phyloP scores from a whole-genome alignment of 345 rosid genomes.

The Psidium guajava region DNA sequence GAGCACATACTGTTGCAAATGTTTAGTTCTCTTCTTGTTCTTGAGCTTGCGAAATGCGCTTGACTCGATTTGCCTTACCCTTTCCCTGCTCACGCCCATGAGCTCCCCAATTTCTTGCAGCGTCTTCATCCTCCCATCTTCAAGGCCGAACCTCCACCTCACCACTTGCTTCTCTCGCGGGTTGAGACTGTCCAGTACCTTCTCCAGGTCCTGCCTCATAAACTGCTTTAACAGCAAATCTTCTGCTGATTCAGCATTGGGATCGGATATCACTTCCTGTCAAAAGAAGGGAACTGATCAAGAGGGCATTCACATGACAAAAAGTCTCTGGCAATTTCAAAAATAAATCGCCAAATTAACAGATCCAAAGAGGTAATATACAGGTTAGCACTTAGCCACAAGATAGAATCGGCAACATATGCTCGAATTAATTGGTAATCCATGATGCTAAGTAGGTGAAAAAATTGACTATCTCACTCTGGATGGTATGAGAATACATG shows the following conservation, averaged over 20 bases:
- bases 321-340: background rate
- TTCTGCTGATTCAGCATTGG: constrained; percentile 70
- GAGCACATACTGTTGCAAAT: constrained; percentile 38
- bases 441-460: background rate
- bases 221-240: constrained; percentile 55
- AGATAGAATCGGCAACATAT: background rate
- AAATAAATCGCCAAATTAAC: background rate
- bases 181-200: constrained; percentile 60
- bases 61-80: constrained; percentile 80
- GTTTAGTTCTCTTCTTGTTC: constrained; percentile 66
- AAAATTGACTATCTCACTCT: background rate
- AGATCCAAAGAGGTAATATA: background rate
- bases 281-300: background rate
- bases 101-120: constrained; percentile 89
- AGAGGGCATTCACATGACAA: background rate
- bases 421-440: background rate
- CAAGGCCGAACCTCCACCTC: constrained; percentile 84
- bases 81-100: constrained; percentile 84
- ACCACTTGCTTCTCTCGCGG: constrained; percentile 73
- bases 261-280: constrained; percentile 82
- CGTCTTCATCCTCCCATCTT: constrained; percentile 81
- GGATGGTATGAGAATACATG: background rate
- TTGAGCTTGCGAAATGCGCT: constrained; percentile 75
- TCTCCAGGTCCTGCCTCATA: constrained; percentile 74
- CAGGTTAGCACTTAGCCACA: background rate